Evolutionary conservation across 352 stramenopile species (phyloP).

Genomic region (Globisporangium rhizosaccharum): DNA sequence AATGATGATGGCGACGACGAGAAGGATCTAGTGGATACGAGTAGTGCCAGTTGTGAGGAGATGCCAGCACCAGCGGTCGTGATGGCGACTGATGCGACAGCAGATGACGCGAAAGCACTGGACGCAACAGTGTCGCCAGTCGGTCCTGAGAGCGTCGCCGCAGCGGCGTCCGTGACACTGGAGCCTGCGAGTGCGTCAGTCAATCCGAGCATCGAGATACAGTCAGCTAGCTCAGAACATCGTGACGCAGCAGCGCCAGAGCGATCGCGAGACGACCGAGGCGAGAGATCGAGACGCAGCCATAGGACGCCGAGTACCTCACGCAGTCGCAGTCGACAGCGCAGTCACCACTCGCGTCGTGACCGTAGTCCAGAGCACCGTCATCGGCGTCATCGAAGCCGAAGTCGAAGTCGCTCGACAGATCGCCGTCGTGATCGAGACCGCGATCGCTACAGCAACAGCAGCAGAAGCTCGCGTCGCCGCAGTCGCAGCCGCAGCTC

Average conservation of each 20-base stretch:
- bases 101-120: neutral
- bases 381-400: neutral
- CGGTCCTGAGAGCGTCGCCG: neutral
- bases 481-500: constrained; percentile 8
- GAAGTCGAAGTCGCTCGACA: constrained; percentile 17
- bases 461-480: constrained; percentile 1
- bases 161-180: neutral
- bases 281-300: neutral
- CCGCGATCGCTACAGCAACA: neutral
- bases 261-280: neutral
- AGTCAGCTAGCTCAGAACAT: neutral
- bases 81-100: neutral
- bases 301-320: constrained; percentile 9
- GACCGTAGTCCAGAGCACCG: constrained; percentile 6
- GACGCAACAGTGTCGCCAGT: neutral
- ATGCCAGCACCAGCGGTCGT: neutral
- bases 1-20: constrained; percentile 11
- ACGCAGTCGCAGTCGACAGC: constrained; percentile 15
- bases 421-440: neutral
- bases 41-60: neutral
- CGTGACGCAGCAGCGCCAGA: neutral
- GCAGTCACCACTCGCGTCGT: constrained; percentile 13
- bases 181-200: neutral
- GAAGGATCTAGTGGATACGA: neutral
- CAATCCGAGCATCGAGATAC: neutral